Base-by-base conservation (phyloP, 1,284 basidiomycete genomes). In the Rhodotorula mucilaginosa region DNA sequence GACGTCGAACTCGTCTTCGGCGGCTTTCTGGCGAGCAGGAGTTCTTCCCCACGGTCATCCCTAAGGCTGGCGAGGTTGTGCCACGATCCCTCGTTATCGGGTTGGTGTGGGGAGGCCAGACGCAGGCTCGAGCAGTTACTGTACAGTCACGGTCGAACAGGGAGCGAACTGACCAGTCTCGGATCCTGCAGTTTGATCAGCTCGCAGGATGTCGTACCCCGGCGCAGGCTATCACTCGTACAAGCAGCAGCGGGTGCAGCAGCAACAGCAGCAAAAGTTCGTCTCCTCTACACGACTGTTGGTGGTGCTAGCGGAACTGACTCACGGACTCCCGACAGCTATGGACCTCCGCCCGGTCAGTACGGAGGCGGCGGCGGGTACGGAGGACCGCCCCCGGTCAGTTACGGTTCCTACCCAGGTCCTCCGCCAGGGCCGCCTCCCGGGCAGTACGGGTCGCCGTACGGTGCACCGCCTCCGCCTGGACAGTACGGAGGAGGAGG, bases 371-470 rank as follows among this genome's bases (percentile, higher is more conserved):
- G 51, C 44, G 46, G 29, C 18, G 46, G 19, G 6, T 61, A 61
- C 47, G 59, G 59, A 10, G 23, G 23, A 19, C 58, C 58, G 1
- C 67, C 71, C 7, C 64, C 48, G n/a, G 44, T 5, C 47, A 51
- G 44, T 59, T 31, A 51, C 39, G 61, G 54, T 23, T 61, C 61
- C 21, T 64, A 64, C 54, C 65, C 58, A 18, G 59, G 47, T 15
- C 47, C 47, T 4, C 68, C 71, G 10, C 39, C 39, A 44, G 39
- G 39, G 18, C 49, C 15, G 16, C 69, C 68, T 29, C 65, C 61
- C 13, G 52, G 56, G 5, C 64, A 57, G 48, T 70, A 68, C 39
- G 34, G n/a, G 7, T 16, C 34, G 26, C 67, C 70, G 49, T 58
- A 47, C 16, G 61, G 61, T 34, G 47, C 65, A 16, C 69, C 66